Evolutionary conservation across 2,329 filamentous ascomycete species (phyloP).

Genomic region (Xylariaceae sp.): DNA sequence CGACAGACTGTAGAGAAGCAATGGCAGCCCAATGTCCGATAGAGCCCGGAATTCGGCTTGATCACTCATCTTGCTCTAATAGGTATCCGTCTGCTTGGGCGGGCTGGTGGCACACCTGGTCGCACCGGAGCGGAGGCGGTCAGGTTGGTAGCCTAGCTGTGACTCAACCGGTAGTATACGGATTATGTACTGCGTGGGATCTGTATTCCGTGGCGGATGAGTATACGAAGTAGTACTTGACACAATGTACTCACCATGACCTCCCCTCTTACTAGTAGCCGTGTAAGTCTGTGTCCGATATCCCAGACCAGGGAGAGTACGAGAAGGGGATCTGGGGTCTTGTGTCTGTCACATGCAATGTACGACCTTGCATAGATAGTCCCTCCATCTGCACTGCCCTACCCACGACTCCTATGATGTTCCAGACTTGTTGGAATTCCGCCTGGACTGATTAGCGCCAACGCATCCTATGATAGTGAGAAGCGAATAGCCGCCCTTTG

Average conservation of each 20-base stretch:
- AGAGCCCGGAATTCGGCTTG: conserved; percentile 10
- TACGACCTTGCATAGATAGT: not conserved
- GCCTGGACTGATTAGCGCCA: too few relatives aligned
- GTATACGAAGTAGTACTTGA: not conserved
- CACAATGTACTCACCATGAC: too few relatives aligned
- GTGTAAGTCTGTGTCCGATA: too few relatives aligned
- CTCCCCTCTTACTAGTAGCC: too few relatives aligned
- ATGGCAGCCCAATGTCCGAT: conserved; percentile 13
- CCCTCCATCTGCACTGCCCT: too few relatives aligned
- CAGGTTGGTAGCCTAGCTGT: not conserved
- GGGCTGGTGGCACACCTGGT: conserved; percentile 1
- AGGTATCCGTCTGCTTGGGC: not conserved
- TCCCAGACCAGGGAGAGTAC: not conserved
- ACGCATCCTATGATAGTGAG: too few relatives aligned
- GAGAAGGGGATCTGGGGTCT: not conserved
- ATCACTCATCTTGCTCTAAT: conserved; percentile 4
- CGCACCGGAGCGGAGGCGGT: not conserved
- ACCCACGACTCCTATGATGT: too few relatives aligned
- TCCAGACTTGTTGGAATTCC: too few relatives aligned
- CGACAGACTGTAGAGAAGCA: conserved; percentile 22
- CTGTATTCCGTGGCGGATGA: too few relatives aligned
- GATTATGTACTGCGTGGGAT: too few relatives aligned
- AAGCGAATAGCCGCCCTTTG: too few relatives aligned
- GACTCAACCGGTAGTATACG: too few relatives aligned
- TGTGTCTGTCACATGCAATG: not conserved